Percentiles rank a stretch among this genome's conserved stretches.
Conservation (phyloP, 768 basidiomycete genomes). For the Trametopsis cervina region DNA sequence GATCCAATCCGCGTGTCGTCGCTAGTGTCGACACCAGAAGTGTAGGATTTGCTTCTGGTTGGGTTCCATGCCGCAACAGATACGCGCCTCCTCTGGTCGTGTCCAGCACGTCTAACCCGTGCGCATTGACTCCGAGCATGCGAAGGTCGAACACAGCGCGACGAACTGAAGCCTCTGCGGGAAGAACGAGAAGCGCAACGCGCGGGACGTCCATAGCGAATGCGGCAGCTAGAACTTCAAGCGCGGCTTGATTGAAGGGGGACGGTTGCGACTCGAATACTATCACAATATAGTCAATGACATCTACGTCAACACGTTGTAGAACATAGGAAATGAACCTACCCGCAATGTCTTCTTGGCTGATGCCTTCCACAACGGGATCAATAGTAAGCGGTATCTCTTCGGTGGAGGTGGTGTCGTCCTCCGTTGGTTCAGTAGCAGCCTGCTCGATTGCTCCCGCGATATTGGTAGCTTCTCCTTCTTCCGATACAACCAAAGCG, state of each 20-base stretch:
- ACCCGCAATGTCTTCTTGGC: background rate
- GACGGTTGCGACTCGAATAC: slow-evolving; percentile 41
- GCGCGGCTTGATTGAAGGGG: slow-evolving; percentile 44
- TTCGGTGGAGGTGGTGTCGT: slow-evolving; percentile 13
- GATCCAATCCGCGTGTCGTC: slow-evolving; percentile 66
- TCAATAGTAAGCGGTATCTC: background rate
- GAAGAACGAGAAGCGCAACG: slow-evolving; percentile 61
- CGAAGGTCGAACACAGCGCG: slow-evolving; percentile 60
- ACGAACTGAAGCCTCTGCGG: slow-evolving; percentile 51
- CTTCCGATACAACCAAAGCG: slow-evolving; percentile 53
- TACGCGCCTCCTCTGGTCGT: slow-evolving; percentile 36
- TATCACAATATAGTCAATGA: slow-evolving; percentile 18
- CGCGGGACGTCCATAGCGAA: slow-evolving; percentile 72
- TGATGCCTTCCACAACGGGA: background rate
- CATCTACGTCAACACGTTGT: slow-evolving; percentile 1
- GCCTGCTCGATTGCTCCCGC: slow-evolving; percentile 29
- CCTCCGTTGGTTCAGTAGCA: slow-evolving; percentile 10
- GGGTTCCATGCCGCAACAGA: slow-evolving; percentile 30
- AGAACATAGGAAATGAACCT: background rate
- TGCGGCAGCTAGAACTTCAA: slow-evolving; percentile 64
- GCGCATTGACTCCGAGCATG: slow-evolving; percentile 60
- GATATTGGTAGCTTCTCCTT: slow-evolving; percentile 48
- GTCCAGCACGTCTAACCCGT: slow-evolving; percentile 46
- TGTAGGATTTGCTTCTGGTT: slow-evolving; percentile 42
- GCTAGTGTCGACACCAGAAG: slow-evolving; percentile 65